Conservation (phyloP, 2,329 filamentous ascomycete species). For the Penicillium sp. region DNA sequence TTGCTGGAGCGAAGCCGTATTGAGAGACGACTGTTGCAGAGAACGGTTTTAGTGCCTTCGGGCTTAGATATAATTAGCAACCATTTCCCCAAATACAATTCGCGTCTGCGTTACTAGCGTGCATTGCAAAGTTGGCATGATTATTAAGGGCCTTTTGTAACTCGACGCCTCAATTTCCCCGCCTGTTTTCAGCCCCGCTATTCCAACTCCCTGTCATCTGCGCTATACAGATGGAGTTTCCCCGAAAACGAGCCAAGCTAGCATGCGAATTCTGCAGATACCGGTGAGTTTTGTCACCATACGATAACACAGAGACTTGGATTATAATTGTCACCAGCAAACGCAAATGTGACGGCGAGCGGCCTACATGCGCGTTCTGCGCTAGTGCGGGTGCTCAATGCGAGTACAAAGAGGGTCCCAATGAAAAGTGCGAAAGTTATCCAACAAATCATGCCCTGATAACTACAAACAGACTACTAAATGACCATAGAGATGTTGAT, state of each 20-base stretch:
- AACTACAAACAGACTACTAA: background rate
- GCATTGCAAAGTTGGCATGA: background rate
- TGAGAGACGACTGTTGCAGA: background rate
- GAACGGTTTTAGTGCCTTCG: background rate
- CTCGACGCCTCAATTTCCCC: background rate
- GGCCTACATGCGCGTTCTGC: constrained; percentile 18
- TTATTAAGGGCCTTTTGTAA: background rate
- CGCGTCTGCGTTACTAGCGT: background rate
- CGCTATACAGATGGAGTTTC: constrained; percentile 6
- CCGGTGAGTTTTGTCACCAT: constrained; percentile 6
- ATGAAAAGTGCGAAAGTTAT: constrained; percentile 10
- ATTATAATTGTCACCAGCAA: constrained; percentile 7
- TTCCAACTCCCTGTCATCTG: background rate
- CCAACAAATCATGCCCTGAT: too few relatives aligned
- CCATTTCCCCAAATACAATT: background rate
- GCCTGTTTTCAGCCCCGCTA: background rate
- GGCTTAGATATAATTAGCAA: background rate
- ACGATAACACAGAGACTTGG: background rate
- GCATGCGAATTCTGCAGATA: constrained; percentile 22
- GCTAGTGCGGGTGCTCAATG: constrained; percentile 17
- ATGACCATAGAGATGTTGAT: constrained; percentile 5
- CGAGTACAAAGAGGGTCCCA: constrained; percentile 18
- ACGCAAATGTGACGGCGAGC: constrained; percentile 20
- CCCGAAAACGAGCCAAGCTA: constrained; percentile 19
- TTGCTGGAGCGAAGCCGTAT: constrained; percentile 13